Percentiles rank a stretch among this genome's conserved stretches.
These are phyloP conservation scores for Flaveria robusta DNA, from an alignment of 129 eudicot genomes.

Conservation along the genomic window DNA sequence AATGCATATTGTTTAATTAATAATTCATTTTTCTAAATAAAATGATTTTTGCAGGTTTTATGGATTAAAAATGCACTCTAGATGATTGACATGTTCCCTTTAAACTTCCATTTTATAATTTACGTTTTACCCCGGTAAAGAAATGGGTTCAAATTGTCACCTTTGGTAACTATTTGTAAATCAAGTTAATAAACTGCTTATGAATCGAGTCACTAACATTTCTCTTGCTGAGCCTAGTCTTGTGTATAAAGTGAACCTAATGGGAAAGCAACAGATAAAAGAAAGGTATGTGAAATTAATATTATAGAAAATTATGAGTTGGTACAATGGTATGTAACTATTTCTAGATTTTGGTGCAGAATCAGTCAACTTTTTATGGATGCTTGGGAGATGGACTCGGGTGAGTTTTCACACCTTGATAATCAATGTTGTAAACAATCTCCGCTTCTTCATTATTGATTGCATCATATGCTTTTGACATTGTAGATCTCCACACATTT, in stretches of 20 bases:
- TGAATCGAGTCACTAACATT: background rate
- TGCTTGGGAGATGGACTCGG: conserved; percentile 64
- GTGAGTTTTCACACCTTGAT: conserved; percentile 57
- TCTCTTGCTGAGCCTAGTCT: conserved; percentile 22
- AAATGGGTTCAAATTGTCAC: background rate
- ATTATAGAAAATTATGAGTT: conserved; percentile 4
- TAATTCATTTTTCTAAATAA: background rate
- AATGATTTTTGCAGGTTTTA: background rate
- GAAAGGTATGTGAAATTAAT: conserved; percentile 2
- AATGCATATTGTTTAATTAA: background rate
- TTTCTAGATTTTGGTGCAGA: conserved; percentile 33
- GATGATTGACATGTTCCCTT: background rate
- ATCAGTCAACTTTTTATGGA: conserved; percentile 39
- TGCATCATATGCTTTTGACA: conserved; percentile 26
- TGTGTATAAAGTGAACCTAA: conserved; percentile 8
- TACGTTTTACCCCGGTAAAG: background rate
- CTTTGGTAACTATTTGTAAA: background rate
- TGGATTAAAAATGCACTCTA: background rate
- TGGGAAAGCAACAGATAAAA: conserved; percentile 10
- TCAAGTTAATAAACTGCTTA: background rate
- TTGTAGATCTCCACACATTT: conserved; percentile 33
- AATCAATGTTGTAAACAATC: conserved; percentile 49
- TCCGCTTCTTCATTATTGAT: conserved; percentile 36
- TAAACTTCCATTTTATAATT: background rate
- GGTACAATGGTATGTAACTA: conserved; percentile 22